Evolutionary conservation across 2,329 filamentous ascomycete species (phyloP).

Genomic region (Diaporthe humulicola): DNA sequence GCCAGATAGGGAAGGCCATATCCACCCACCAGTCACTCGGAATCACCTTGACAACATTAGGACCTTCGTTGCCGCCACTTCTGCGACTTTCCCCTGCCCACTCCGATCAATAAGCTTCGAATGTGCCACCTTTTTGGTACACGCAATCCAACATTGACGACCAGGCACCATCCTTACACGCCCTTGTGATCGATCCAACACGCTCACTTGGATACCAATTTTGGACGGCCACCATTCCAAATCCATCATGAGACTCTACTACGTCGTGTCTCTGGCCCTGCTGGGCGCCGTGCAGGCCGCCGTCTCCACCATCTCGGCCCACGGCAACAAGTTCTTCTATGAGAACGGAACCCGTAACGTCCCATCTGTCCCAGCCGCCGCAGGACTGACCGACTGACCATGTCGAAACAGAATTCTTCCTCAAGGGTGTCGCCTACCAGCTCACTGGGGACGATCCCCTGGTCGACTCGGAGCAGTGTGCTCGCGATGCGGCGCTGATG

Average conservation of each 20-base stretch:
- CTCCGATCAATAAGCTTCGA: constrained; percentile 10
- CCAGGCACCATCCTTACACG: constrained; percentile 25
- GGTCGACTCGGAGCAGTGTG: constrained; percentile 80
- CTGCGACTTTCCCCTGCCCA: constrained; percentile 19
- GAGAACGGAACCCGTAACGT: constrained; percentile 82
- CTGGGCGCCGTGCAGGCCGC: constrained; percentile 50
- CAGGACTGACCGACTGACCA: constrained; percentile 34
- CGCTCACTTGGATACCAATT: constrained; percentile 29
- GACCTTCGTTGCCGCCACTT: neutral
- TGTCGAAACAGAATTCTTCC: constrained; percentile 50
- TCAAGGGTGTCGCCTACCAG: constrained; percentile 77
- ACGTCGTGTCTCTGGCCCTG: constrained; percentile 49
- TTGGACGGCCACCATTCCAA: constrained; percentile 10
- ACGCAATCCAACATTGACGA: constrained; percentile 1
- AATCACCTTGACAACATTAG: constrained; percentile 26
- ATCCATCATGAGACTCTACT: constrained; percentile 55
- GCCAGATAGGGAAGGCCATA: neutral
- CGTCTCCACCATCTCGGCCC: constrained; percentile 64
- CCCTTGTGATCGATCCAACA: constrained; percentile 16
- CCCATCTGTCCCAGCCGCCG: constrained; percentile 68
- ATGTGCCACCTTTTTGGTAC: constrained; percentile 13
- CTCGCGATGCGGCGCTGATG: constrained; percentile 82
- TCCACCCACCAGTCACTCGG: neutral
- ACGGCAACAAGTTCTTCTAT: constrained; percentile 87
- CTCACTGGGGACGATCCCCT: constrained; percentile 77